Percentiles rank a stretch among this genome's conserved stretches.
Evolutionary conservation across 306 rosid genomes (phyloP).

Genomic region (Glycine tomentella): DNA sequence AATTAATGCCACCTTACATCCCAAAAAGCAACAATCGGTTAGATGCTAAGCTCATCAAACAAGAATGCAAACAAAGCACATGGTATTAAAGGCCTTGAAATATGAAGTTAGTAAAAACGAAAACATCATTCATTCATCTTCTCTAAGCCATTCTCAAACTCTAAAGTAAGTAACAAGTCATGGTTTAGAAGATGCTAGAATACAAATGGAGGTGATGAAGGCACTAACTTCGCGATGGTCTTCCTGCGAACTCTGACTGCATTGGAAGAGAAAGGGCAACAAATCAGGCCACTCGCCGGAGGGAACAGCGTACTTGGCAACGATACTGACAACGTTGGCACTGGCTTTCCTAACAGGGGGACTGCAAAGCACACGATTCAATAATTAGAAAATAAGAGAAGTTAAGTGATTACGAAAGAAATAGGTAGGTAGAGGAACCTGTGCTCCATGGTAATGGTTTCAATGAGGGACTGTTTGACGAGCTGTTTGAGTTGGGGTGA

Average conservation of each 20-base stretch:
- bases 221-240: conserved; percentile 91
- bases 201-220: too few relatives aligned
- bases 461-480: conserved; percentile 84
- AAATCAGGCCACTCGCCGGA: conserved; percentile 97
- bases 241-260: conserved; percentile 94
- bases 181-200: too few relatives aligned
- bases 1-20: conserved; percentile 87
- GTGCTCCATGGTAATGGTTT: conserved; percentile 91
- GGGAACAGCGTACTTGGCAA: conserved; percentile 93
- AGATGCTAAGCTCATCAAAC: conserved; percentile 42
- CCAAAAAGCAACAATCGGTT: conserved; percentile 45
- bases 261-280: conserved; percentile 91
- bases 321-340: conserved; percentile 91
- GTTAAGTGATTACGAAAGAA: too few relatives aligned
- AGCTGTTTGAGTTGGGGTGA: conserved; percentile 73
- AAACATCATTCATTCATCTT: too few relatives aligned
- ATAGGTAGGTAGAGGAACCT: conserved; percentile 49
- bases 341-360: conserved; percentile 95
- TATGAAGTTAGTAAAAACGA: too few relatives aligned
- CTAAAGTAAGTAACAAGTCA: too few relatives aligned
- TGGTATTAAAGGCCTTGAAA: not conserved
- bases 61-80: too few relatives aligned
- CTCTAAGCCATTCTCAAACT: too few relatives aligned
- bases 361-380: conserved; percentile 46
- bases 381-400: too few relatives aligned